Conservation (phyloP, 352 stramenopile species). For the Phytophthora ohioensis region DNA sequence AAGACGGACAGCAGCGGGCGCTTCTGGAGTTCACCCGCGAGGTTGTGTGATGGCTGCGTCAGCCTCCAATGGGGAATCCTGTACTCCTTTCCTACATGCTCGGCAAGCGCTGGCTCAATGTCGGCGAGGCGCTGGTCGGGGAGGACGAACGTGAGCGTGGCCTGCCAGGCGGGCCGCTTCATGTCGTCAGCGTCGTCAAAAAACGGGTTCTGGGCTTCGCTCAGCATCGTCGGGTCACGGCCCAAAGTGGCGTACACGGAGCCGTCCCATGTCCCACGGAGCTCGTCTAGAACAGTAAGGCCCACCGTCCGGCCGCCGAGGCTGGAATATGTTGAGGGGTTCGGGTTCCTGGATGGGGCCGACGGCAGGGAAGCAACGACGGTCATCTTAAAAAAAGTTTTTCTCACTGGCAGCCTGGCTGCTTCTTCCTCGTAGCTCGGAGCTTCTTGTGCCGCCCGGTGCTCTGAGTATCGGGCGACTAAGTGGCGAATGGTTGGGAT, state of each 20-base stretch:
- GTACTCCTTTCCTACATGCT: conserved; percentile 1
- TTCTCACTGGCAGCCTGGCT: conserved; percentile 17
- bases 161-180: conserved; percentile 9
- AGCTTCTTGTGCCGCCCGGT: neutral
- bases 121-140: neutral
- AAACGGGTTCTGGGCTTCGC: neutral
- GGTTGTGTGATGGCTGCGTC: neutral
- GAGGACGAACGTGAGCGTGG: conserved; percentile 4
- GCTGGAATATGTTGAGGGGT: neutral
- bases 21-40: conserved; percentile 7
- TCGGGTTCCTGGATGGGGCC: neutral
- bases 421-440: conserved; percentile 20
- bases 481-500: conserved; percentile 15
- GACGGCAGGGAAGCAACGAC: conserved; percentile 3
- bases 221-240: neutral
- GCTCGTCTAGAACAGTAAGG: conserved; percentile 6
- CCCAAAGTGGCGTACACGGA: conserved; percentile 9
- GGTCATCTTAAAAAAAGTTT: neutral
- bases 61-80: conserved; percentile 13
- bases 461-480: neutral
- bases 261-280: neutral
- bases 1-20: conserved; percentile 13
- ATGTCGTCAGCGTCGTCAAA: conserved; percentile 5
- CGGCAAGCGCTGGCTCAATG: neutral
- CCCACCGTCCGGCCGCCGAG: conserved; percentile 8